Conservation (phyloP, 2,329 filamentous ascomycete species). For the Claviceps capensis region DNA sequence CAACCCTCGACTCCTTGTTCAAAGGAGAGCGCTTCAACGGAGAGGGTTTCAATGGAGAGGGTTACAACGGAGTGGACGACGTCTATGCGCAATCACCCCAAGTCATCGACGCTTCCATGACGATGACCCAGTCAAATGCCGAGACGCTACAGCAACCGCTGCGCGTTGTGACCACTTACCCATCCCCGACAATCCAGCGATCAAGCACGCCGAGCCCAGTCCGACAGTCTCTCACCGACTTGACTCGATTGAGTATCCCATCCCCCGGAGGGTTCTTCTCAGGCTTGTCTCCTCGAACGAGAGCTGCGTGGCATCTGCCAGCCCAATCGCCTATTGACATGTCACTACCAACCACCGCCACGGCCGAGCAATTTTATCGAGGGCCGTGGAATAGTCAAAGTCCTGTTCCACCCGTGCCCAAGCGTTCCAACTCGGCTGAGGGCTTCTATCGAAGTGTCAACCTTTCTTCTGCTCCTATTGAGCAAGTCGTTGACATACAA, state of each 20-base stretch:
- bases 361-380: conserved; percentile 85
- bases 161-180: conserved; percentile 32
- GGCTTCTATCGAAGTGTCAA: conserved; percentile 25
- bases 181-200: conserved; percentile 10
- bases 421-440: conserved; percentile 23
- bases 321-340: conserved; percentile 37
- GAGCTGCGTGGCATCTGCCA: conserved; percentile 68
- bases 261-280: conserved; percentile 90
- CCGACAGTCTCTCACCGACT: conserved; percentile 50
- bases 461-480: conserved; percentile 36
- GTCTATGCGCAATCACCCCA: conserved; percentile 33
- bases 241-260: conserved; percentile 76
- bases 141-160: conserved; percentile 39
- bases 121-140: conserved; percentile 9
- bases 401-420: conserved; percentile 22
- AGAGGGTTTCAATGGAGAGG: too few relatives aligned
- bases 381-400: conserved; percentile 54
- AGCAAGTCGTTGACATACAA: conserved; percentile 51
- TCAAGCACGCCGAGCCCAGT: conserved; percentile 17
- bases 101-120: conserved; percentile 31
- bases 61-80: conserved; percentile 38
- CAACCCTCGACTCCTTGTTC: conserved; percentile 63
- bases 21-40: conserved; percentile 20
- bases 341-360: conserved; percentile 66
- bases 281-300: conserved; percentile 59